Evolutionary conservation across 805 yeast species (phyloP), one percentile per base, ranked within the genome.

Genomic region (Kluyveromyces siamensis): DNA sequence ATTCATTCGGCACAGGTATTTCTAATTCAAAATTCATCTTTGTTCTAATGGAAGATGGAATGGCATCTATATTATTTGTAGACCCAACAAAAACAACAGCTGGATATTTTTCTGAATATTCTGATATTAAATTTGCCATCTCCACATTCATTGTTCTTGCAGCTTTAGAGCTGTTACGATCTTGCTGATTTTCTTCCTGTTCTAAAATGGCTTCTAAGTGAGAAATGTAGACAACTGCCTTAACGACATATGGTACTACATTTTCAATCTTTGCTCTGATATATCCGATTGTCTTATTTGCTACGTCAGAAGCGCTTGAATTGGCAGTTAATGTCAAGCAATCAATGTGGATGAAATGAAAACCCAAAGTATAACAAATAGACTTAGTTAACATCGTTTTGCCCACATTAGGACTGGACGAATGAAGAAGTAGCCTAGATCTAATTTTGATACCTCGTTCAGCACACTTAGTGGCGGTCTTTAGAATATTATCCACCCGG

Each of bases 121-220:
- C 84, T 17, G 76, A 72, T 14, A 89, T 65, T 11, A 82, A 52
- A 27, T 80, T 80, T 1, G 72, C 71, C 13, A 91, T 57, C 51
- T 81, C 86, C 39, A 81, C 62, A 44, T 63, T 67, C 50, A 53
- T 65, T 33, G 44, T 59, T 57, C 50, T 54, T 8, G 69, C 58
- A 2, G 67, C 55, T 27, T 67, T 64, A 1, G 65, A 62, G 27
- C 58, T 62, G 40, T 60, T 68, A 13, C 68, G 71, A 37, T 69
- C 67, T 16, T 74, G 75, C 50, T 81, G 82, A 21, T 79, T 83
- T 48, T 85, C 88, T 13, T 74, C 70, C 49, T 81, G 80, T 13
- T 77, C 77, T 39, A 87, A 80, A n/a, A 91, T 62, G 1, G 79
- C 78, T 51, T 91, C 97, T 18, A 91, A 64, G 61, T 91, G 96